Conservation (phyloP, 139 green algal genomes). For the Trebouxia sp. region DNA sequence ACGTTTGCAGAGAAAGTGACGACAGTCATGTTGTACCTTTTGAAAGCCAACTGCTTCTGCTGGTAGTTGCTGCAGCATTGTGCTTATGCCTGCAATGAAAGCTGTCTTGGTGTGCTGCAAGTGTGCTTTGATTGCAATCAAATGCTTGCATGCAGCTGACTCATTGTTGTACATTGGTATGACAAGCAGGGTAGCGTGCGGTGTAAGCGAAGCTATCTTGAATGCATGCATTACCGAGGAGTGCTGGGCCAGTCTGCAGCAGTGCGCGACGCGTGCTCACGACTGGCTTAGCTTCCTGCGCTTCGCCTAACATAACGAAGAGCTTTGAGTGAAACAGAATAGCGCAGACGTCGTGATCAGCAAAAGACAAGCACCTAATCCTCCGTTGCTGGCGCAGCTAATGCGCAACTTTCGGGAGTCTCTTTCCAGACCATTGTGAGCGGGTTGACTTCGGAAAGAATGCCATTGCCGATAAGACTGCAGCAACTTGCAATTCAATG, state of each 20-base stretch:
- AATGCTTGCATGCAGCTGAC: not conserved
- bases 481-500: not conserved
- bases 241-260: not conserved
- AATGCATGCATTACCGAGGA: not conserved
- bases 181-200: too few relatives aligned
- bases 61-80: not conserved
- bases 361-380: not conserved
- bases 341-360: not conserved
- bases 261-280: not conserved
- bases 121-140: too few relatives aligned
- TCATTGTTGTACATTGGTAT: too few relatives aligned
- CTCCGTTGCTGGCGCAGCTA: not conserved
- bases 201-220: too few relatives aligned
- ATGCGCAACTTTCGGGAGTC: not conserved
- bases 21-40: too few relatives aligned
- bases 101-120: too few relatives aligned
- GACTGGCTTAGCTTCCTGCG: not conserved
- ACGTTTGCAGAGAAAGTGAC: too few relatives aligned
- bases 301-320: too few relatives aligned
- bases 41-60: conserved; percentile 19
- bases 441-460: not conserved
- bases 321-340: not conserved
- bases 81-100: too few relatives aligned
- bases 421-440: not conserved
- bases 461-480: not conserved